Evolutionary conservation across 306 rosid genomes (phyloP), one percentile per base, ranked within the genome.

Genomic region (Prunus padus): DNA sequence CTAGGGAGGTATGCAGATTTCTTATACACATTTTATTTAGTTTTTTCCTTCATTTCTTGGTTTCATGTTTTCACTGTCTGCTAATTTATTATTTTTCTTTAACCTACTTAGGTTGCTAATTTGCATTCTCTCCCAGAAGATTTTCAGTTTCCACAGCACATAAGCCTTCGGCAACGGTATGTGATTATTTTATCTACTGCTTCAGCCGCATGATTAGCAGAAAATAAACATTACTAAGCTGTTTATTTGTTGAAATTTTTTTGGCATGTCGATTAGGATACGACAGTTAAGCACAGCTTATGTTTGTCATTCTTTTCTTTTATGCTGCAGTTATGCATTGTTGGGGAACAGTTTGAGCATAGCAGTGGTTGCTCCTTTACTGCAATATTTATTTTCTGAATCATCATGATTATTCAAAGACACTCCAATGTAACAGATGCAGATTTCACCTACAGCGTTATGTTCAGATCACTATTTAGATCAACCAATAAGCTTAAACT

Each of bases 311-410:
- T 25, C 65, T 26, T 62, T 86, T 52, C 59, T 59, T 44, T 33
- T 23, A 25, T n/a, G 20, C 46, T 81, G 71, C 89, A 92, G 99
- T 78, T 90, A 95, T 73, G 97, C 97, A 25, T 80, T 92, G 82
- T 86, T 92, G 15, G 96, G 99, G 77, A 95, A 95, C 86, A 84
- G 97, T 83, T 83, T 95, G 80, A 89, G 99, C 79, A 67, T 89
- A 68, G 92, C 92, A 23, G 97, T 95, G 77, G 97, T 92, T 65
- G 89, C 97, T 77, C 91, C 97, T 73, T 75, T 92, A 4, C 92
- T 95, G 66, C 72, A 51, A 59, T 92, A 95, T 84, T 89, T 95
- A 72, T 88, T 95, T 42, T 69, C 88, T 1, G 86, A 86, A 61
- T 74, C 86, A 54, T 69, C 62, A 50, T 79, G 85, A 82, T 70